Conservation (phyloP, 2,329 filamentous ascomycete species). For the Metarhizium robertsii region DNA sequence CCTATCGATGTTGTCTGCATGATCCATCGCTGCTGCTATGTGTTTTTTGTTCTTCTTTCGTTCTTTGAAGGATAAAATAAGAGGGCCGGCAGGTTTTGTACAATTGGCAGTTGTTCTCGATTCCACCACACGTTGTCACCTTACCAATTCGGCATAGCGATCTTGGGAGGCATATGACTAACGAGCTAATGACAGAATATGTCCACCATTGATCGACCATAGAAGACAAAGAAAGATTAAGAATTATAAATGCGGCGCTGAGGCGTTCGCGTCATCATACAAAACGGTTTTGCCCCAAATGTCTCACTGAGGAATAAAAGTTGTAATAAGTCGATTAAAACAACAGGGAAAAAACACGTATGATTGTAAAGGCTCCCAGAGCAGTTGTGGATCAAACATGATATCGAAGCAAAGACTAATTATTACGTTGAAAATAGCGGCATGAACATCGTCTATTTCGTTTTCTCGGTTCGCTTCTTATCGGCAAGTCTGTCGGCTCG, state of each 20-base stretch:
- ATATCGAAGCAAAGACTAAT: neutral
- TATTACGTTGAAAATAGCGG: neutral
- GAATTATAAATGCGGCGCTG: neutral
- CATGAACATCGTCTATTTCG: slow-evolving; percentile 11
- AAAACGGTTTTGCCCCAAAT: neutral
- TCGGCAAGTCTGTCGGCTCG: slow-evolving; percentile 30
- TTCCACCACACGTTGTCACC: neutral
- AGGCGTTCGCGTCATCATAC: neutral
- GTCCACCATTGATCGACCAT: neutral
- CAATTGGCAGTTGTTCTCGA: neutral
- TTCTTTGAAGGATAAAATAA: too few species aligned
- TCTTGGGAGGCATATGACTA: neutral
- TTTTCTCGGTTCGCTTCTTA: slow-evolving; percentile 21
- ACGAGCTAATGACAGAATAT: neutral
- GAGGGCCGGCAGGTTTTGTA: neutral
- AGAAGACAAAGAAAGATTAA: neutral
- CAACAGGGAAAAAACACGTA: neutral
- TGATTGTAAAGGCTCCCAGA: neutral
- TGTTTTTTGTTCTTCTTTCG: neutral
- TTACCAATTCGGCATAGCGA: neutral
- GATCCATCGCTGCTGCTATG: neutral
- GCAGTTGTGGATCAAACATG: neutral
- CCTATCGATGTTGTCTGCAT: neutral
- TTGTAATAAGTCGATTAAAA: neutral
- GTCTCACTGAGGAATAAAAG: neutral